Evolutionary conservation across 2,329 filamentous ascomycete species (phyloP), one percentile per base, ranked within the genome.

Genomic region (Rachicladosporium sp.): DNA sequence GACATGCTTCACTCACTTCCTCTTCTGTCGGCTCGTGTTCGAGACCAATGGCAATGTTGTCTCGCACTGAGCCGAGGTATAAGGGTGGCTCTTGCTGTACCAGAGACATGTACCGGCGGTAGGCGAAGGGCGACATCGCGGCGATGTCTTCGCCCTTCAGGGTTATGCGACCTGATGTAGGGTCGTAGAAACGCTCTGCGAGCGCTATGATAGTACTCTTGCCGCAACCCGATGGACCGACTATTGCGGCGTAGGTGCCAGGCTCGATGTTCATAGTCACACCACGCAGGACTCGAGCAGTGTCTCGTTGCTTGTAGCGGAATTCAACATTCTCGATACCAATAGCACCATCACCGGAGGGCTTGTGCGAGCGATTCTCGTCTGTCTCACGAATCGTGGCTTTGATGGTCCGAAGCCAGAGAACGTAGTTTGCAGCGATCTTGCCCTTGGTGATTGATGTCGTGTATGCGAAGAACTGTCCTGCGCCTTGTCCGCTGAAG

Each of bases 71-170:
- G 46, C 76, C 78, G 55, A 78, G 76, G 52, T 83, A 86, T 0
- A 88, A 67, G 0, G 77, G 78, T 6, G 82, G 71, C 54, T 88
- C 82, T 57, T 88, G 82, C 3, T 80, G 76, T 0, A 88, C 82
- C 0, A 88, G 69, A 1, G 80, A 79, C 9, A 87, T 66, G 29
- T 74, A 62, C 41, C 69, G 67, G 31, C 82, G 73, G 54, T 85
- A 85, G 11, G 69, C 61, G 43, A 68, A 68, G 0, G 80, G 67
- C 40, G 79, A 73, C 38, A 85, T 55, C 1, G 66, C 55, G 1
- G 64, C 57, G 33, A 87, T 74, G 49, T 80, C 69, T 37, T 66
- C 64, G 4, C 69, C 74, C 53, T 83, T 78, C 23, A 68, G 43
- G 2, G 46, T 51, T 31, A 70, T 63, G 4, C 43, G 42, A 13